Evolutionary conservation across 306 rosid genomes (phyloP).

Genomic region (Sophora flavescens): DNA sequence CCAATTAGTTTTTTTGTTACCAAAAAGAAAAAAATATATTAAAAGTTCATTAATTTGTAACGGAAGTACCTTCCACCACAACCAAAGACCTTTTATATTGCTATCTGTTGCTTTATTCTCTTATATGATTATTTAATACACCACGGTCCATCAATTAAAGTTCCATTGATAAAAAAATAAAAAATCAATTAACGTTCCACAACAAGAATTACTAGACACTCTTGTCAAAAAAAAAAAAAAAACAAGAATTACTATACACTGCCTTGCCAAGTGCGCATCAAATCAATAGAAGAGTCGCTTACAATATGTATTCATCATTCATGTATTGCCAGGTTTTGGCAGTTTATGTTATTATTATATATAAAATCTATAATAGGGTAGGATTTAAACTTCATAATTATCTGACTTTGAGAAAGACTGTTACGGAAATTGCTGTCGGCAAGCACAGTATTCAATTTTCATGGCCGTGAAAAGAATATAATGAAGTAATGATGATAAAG

Average conservation of each 20-base stretch:
- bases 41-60: too few relatives aligned
- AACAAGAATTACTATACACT: constrained; percentile 6
- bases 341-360: neutral
- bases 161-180: too few relatives aligned
- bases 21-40: too few relatives aligned
- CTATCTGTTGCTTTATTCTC: constrained; percentile 21
- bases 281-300: constrained; percentile 34
- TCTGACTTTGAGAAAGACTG: neutral
- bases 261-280: constrained; percentile 34
- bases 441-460: neutral
- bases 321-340: constrained; percentile 6
- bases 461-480: neutral
- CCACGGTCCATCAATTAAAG: constrained; percentile 25
- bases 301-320: neutral
- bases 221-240: too few relatives aligned
- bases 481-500: too few relatives aligned
- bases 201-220: too few relatives aligned
- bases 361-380: neutral
- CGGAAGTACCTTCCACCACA: constrained; percentile 43
- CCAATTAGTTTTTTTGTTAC: too few relatives aligned
- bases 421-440: constrained; percentile 4
- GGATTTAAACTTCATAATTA: neutral
- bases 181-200: too few relatives aligned
- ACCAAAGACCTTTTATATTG: neutral
- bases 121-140: neutral